Evolutionary conservation across 2,329 filamentous ascomycete genomes (phyloP).

Genomic region (Cladophialophora carrionii): DNA sequence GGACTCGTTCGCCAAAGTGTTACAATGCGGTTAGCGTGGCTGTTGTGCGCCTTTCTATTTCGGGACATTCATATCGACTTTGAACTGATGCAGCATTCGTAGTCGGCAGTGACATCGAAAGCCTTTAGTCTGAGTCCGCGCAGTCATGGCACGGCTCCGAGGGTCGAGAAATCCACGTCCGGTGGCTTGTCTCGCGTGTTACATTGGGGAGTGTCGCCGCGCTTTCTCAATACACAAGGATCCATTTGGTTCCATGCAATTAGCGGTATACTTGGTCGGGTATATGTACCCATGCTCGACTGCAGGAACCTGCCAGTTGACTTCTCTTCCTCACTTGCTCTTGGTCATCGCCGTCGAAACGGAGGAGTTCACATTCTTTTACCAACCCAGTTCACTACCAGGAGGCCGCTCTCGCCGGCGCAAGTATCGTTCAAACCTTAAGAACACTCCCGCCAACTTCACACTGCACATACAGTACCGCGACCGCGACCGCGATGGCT

Average conservation of each 20-base stretch:
- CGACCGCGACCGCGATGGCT: conserved; percentile 5
- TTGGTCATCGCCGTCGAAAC: neutral
- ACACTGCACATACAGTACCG: neutral
- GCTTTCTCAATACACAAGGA: neutral
- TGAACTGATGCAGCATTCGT: neutral
- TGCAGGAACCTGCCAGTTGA: neutral
- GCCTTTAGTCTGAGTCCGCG: conserved; percentile 7
- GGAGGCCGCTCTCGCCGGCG: neutral
- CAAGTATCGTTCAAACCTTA: neutral
- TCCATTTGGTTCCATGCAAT: neutral
- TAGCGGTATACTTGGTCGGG: neutral
- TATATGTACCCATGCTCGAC: conserved; percentile 9
- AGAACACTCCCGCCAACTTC: neutral
- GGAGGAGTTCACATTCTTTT: neutral
- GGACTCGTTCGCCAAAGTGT: conserved; percentile 15
- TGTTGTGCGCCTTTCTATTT: neutral
- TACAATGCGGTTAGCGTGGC: conserved; percentile 9
- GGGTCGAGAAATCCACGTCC: neutral
- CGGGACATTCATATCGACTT: conserved; percentile 7
- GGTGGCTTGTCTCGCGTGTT: neutral
- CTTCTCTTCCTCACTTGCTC: neutral
- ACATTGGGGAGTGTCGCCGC: conserved; percentile 1
- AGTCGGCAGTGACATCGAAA: neutral
- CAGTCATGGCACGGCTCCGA: neutral
- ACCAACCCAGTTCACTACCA: neutral